phyloP scores from a whole-genome alignment of 306 rosid genomes.

The Rosa persica region DNA sequence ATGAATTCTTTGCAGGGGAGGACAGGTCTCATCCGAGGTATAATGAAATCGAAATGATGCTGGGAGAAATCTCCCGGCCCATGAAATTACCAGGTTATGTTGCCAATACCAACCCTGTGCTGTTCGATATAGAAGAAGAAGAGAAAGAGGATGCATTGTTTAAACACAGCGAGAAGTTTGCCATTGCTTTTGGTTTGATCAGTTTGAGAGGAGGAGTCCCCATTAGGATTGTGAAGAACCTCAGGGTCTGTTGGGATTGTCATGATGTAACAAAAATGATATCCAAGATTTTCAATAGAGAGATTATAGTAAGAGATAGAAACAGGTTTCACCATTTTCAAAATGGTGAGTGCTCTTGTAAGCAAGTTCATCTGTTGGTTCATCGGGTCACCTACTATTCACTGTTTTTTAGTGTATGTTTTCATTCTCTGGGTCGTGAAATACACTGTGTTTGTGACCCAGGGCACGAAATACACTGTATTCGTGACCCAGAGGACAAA shows the following conservation, averaged over 20 bases:
- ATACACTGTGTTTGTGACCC: too few relatives aligned
- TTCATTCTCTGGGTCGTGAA: too few relatives aligned
- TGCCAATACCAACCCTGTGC: conserved; percentile 47
- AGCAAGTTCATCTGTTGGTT: too few relatives aligned
- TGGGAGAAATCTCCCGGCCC: conserved; percentile 46
- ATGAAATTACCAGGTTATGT: conserved; percentile 47
- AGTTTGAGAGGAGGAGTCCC: conserved; percentile 35
- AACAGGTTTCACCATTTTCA: conserved; percentile 50
- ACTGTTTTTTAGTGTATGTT: too few relatives aligned
- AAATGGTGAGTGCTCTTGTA: conserved; percentile 56
- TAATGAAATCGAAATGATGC: conserved; percentile 44
- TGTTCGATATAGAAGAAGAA: conserved; percentile 64
- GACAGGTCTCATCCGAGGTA: conserved; percentile 54
- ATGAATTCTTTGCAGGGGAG: conserved; percentile 62
- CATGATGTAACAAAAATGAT: conserved; percentile 57
- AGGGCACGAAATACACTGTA: too few relatives aligned
- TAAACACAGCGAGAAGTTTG: conserved; percentile 54
- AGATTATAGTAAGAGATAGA: conserved; percentile 54
- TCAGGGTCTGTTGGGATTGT: conserved; percentile 50
- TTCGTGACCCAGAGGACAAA: too few relatives aligned
- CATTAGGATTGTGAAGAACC: conserved; percentile 48
- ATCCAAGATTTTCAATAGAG: conserved; percentile 39
- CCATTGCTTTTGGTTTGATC: conserved; percentile 62
- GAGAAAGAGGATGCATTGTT: conserved; percentile 57
- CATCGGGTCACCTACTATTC: too few relatives aligned